Base-by-base conservation (phyloP, 106 monocot species). In the Gastrodia elata region DNA sequence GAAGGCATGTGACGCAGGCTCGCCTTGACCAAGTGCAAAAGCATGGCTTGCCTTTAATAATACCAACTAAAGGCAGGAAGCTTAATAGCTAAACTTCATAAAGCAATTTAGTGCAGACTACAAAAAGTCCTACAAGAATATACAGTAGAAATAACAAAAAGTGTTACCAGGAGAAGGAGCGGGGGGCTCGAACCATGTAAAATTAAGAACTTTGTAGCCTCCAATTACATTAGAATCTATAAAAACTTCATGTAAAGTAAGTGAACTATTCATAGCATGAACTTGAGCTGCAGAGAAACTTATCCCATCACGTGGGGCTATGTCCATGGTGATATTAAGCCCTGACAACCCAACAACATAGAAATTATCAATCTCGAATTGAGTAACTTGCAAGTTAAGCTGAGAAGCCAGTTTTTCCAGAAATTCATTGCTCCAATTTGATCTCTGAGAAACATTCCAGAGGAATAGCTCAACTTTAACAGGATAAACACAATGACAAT, bases 401-500 rank as follows among this genome's bases (percentile, higher is more conserved):
- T 97, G 92, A 70, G 81, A 87, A 76, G 96, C 82, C 39, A 97
- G 78, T 73, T 86, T 90, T 71, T 79, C 80, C 73, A 97, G 92
- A 76, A 97, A 97, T 59, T 81, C 78, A 78, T 85, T 74, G 68
- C 85, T 97, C 92, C 92, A 97, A 74, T 90, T 90, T 72, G 90
- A 82, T 43, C 83, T 88, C 42, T 88, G 74, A 57, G 96, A 92
- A 64, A 92, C 96, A 77, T 97, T 93, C 33, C 73, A 76, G 41
- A 97, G 83, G 64, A 83, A 90, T 34, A 97, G 77, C 78, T 90
- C 90, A 65, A 97, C 78, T 73, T 82, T 90, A 43, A 97, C 79
- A 18, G 97, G 97, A 74, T 97, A 97, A 16, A 97, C 83, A 78
- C 97, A 97, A 25, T 86, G 84, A 75, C 97, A 97, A 70, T 90